Percentiles rank a stretch among this genome's conserved stretches.
Evolutionary conservation across 2,329 filamentous ascomycete genomes (phyloP).

Genomic region (Graphium sp.): DNA sequence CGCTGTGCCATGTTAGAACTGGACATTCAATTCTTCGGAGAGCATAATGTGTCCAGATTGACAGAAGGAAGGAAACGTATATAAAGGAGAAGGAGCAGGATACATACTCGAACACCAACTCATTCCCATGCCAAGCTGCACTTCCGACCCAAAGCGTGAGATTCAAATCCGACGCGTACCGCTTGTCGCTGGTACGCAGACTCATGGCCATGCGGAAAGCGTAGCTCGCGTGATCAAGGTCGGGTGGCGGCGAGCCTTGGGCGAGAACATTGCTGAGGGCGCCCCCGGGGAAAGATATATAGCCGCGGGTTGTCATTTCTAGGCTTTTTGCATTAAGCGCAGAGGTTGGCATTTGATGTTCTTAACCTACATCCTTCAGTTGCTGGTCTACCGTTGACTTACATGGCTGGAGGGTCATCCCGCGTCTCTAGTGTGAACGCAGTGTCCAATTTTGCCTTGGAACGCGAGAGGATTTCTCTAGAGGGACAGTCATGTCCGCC

Average conservation of each 20-base stretch:
- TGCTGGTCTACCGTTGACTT: too few relatives aligned
- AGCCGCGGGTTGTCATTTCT: slow-evolving; percentile 28
- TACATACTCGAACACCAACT: slow-evolving; percentile 29
- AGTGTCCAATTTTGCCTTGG: slow-evolving; percentile 5
- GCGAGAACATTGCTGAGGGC: slow-evolving; percentile 21
- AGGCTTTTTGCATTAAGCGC: slow-evolving; percentile 12
- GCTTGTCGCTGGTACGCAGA: slow-evolving; percentile 30
- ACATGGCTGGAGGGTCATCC: slow-evolving; percentile 27
- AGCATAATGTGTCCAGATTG: too few relatives aligned
- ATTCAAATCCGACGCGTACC: slow-evolving; percentile 29
- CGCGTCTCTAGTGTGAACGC: slow-evolving; percentile 29
- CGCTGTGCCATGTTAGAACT: too few relatives aligned
- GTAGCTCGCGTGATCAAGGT: slow-evolving; percentile 24
- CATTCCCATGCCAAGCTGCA: slow-evolving; percentile 25
- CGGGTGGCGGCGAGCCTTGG: slow-evolving; percentile 16
- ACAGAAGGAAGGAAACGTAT: slow-evolving; percentile 5
- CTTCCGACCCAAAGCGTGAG: slow-evolving; percentile 31
- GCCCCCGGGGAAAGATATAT: slow-evolving; percentile 26
- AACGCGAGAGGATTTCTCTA: neutral
- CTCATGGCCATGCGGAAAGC: slow-evolving; percentile 30
- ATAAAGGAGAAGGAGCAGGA: slow-evolving; percentile 1
- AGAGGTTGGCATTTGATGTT: slow-evolving; percentile 6
- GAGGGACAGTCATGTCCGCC: slow-evolving; percentile 20
- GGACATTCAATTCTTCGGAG: too few relatives aligned
- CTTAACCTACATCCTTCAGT: too few relatives aligned